Evolutionary conservation across 139 green algal species (phyloP).

Genomic region (Tetradesmus obliquus): DNA sequence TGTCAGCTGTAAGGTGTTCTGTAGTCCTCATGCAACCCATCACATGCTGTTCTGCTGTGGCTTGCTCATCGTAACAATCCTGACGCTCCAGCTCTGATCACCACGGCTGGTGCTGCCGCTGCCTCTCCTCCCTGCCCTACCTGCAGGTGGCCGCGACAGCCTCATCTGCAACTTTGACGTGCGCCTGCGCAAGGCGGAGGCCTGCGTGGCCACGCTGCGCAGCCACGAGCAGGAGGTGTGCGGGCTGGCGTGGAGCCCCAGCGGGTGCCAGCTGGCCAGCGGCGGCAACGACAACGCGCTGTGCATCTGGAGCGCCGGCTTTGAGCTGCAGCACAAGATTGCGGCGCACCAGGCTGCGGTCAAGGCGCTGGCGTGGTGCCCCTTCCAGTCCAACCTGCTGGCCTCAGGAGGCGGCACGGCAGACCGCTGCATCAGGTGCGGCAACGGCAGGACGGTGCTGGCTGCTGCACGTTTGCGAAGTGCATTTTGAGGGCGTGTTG

Average conservation of each 20-base stretch:
- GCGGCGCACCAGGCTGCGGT: slow-evolving; percentile 82
- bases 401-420: slow-evolving; percentile 95
- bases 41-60: background rate
- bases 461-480: background rate
- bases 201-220: slow-evolving; percentile 57
- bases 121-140: no score
- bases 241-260: slow-evolving; percentile 73
- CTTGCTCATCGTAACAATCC: background rate
- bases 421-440: slow-evolving; percentile 90
- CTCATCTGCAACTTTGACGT: slow-evolving; percentile 96
- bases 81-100: no score
- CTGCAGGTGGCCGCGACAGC: slow-evolving; percentile 80
- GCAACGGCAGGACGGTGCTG: background rate
- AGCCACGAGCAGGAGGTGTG: slow-evolving; percentile 83
- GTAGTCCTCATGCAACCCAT: no score
- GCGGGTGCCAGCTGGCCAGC: slow-evolving; percentile 74
- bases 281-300: slow-evolving; percentile 90
- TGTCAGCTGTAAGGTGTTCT: no score
- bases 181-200: slow-evolving; percentile 70
- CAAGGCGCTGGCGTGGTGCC: slow-evolving; percentile 92
- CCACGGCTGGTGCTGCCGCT: background rate
- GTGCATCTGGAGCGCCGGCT: slow-evolving; percentile 64
- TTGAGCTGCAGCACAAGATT: slow-evolving; percentile 59
- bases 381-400: slow-evolving; percentile 92
- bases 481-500: no score